Evolutionary conservation across 2,329 filamentous ascomycete genomes (phyloP), one percentile per base, ranked within the genome.

Genomic region (Colletotrichum cordylinicola): DNA sequence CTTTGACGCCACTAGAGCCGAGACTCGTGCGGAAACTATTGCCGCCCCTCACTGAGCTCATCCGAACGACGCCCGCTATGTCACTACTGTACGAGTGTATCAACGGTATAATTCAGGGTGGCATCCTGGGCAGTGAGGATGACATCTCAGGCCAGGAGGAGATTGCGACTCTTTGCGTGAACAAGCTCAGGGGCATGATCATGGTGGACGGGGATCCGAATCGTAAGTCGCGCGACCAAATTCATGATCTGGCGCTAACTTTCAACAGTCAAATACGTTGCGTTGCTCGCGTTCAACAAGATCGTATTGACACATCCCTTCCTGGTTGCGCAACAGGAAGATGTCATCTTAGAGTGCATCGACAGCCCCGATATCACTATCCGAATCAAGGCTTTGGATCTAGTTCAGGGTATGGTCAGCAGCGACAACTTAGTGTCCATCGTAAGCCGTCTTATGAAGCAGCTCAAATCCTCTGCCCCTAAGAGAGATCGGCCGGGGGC

Each of bases 81-180:
- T 98, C 97, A n/a, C 86, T 99, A 33, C 87, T 98, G 8, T 99
- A 99, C 80, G 97, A 99, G 85, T 99, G 97, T 82, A 98, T 99
- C 85, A 98, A 98, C 83, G 97, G 97, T 29, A 98, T 99, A 77
- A 98, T 99, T 75, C 96, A 98, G 83, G 97, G 97, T 33, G 97
- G 97, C 1, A 98, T 99, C 73, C 87, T 99, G 66, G 95, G 95
- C 37, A 95, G 93, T 60, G 92, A 93, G 33, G 95, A 96, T 78
- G 94, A 95, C 69, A 92, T 93, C 24, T 90, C 93, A 39, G 96
- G 96, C 70, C 94, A 94, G 52, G 96, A 98, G 79, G 96, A 98
- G 83, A 95, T 99, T 81, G 97, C 97, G 8, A 93, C 93, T 33
- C 89, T 99, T 7, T 99, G 97, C 83, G 96, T 98, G 31, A 95